Percentiles rank a stretch among this genome's conserved stretches.
Conservation (phyloP, 441 rosid genomes). For the Capsella rubella region DNA sequence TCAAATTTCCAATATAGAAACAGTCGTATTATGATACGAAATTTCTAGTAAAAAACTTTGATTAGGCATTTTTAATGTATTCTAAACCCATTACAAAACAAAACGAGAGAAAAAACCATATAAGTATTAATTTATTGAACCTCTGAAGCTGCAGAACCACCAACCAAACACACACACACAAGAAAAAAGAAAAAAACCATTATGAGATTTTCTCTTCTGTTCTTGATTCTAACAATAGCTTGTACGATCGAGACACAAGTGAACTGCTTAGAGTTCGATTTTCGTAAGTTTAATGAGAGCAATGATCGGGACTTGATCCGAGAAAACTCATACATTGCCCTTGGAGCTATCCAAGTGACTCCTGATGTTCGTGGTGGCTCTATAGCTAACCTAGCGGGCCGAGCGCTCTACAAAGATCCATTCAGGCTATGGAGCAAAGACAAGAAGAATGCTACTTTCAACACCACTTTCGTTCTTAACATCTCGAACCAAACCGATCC, state of each 20-base stretch:
- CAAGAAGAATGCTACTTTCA: conserved; percentile 51
- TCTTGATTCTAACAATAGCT: conserved; percentile 27
- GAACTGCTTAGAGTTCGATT: conserved; percentile 44
- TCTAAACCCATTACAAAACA: neutral
- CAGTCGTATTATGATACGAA: neutral
- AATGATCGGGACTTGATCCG: conserved; percentile 5
- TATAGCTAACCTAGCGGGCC: conserved; percentile 46
- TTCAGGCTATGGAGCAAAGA: conserved; percentile 55
- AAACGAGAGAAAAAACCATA: neutral
- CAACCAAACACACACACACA: neutral
- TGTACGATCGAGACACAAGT: conserved; percentile 37
- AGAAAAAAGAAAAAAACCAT: neutral
- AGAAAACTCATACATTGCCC: conserved; percentile 28
- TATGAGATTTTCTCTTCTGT: conserved; percentile 30
- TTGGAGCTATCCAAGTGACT: conserved; percentile 66
- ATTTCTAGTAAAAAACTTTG: neutral
- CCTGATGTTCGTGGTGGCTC: conserved; percentile 43
- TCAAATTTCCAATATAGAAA: neutral
- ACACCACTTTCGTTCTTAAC: conserved; percentile 62
- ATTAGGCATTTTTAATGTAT: neutral
- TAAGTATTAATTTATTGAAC: neutral
- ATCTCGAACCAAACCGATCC: conserved; percentile 45
- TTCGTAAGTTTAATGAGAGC: conserved; percentile 31
- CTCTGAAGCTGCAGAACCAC: neutral
- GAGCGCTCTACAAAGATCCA: conserved; percentile 45